Evolutionary conservation across 1,139 yeast species (phyloP).

Genomic region (Zhuliangozyma parablackwelliae): DNA sequence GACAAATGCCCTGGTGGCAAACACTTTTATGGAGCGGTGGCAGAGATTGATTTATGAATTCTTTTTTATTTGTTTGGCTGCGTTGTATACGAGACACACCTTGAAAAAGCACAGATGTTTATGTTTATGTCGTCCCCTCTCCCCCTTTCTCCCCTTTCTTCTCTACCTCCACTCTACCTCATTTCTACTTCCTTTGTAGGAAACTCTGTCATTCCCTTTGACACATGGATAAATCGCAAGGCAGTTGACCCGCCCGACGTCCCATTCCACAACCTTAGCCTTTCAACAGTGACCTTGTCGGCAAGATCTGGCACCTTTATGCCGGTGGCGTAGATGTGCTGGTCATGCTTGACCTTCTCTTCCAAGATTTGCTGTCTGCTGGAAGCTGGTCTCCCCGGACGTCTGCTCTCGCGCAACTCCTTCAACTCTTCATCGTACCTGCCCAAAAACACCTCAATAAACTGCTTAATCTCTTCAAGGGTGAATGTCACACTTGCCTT

Average conservation of each 20-base stretch:
- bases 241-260: slow-evolving; percentile 73
- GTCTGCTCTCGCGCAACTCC: slow-evolving; percentile 52
- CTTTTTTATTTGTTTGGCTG: neutral
- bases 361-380: slow-evolving; percentile 65
- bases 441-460: slow-evolving; percentile 59
- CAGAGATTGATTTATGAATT: neutral
- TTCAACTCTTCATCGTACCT: slow-evolving; percentile 73
- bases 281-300: slow-evolving; percentile 53
- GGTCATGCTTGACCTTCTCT: slow-evolving; percentile 56
- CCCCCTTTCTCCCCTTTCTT: no score
- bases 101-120: neutral
- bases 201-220: slow-evolving; percentile 26
- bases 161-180: slow-evolving; percentile 8
- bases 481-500: slow-evolving; percentile 41
- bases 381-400: slow-evolving; percentile 85
- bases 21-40: slow-evolving; percentile 25
- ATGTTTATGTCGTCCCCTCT: neutral
- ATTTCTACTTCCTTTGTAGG: slow-evolving; percentile 25
- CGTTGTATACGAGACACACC: neutral
- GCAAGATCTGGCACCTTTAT: slow-evolving; percentile 70
- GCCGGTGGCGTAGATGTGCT: slow-evolving; percentile 62
- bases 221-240: slow-evolving; percentile 43
- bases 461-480: slow-evolving; percentile 53
- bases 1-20: slow-evolving; percentile 15
- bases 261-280: slow-evolving; percentile 73